Evolutionary conservation across 2,329 filamentous ascomycete genomes (phyloP), one percentile per base, ranked within the genome.

Genomic region (Colletotrichum brevisporum): DNA sequence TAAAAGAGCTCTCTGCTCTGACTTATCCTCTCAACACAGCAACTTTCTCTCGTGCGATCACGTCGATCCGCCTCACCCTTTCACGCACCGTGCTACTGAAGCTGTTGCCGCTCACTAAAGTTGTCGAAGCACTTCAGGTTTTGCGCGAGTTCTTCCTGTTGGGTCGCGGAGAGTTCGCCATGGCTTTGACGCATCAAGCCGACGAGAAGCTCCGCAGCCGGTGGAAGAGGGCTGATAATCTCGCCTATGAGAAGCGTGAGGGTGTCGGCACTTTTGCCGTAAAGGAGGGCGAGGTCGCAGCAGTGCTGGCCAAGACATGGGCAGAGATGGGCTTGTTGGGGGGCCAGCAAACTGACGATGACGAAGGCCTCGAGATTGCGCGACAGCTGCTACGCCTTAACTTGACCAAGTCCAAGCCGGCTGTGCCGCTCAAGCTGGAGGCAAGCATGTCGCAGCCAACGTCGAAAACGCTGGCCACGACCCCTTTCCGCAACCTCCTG

Each of bases 61-160:
- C 90, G 3, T 88, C 89, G 13, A 95, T 98, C 64, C 89, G 95
- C 8, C 83, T 92, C 2, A 95, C 93, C 0, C 84, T 98, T 12
- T 97, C 95, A 0, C 90, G 93, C 71, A 97, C 94, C 41, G 92
- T 92, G 0, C 83, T 98, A 3, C 94, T 95, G 60, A 91, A 92
- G 75, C 85, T 98, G 0, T 81, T 99, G 4, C 96, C 96, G 0
- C 83, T 94, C 6, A 85, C 88, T 12, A 92, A 89, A 74, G 94
- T 97, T 4, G 83, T 94, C 6, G 91, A 96, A 72, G 89, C 93
- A 57, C 83, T 98, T 15, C 89, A 90, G 31, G 84, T 98, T 9
- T 85, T 98, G 1, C 88, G 95, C 55, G 91, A 96, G 65, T 98
- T 97, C 80, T 94, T 98, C 73, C 86, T 99, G 2, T 86, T 99